Evolutionary conservation across 2,329 filamentous ascomycete genomes (phyloP).

Genomic region (Colletotrichum melonis): DNA sequence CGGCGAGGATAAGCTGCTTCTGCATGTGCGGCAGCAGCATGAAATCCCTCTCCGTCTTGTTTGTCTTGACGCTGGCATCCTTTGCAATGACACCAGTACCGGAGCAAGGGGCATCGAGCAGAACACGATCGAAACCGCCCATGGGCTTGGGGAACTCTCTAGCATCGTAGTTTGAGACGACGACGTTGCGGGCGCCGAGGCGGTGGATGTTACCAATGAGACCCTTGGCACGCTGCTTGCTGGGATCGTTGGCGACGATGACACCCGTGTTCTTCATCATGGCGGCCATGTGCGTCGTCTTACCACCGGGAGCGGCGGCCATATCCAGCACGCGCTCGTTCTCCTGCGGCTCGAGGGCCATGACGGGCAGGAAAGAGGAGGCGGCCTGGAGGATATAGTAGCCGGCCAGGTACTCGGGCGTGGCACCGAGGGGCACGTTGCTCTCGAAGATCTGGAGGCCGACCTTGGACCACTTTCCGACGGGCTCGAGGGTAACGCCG

Average conservation of each 20-base stretch:
- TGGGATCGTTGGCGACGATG: conserved; percentile 96
- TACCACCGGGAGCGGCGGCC: conserved; percentile 95
- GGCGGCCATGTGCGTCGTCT: conserved; percentile 95
- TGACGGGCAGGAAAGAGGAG: conserved; percentile 95
- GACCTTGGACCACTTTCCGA: conserved; percentile 99
- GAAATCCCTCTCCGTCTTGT: conserved; percentile 97
- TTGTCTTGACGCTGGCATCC: conserved; percentile 96
- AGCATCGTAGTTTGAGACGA: conserved; percentile 96
- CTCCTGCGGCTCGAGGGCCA: conserved; percentile 95
- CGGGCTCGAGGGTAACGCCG: conserved; percentile 93
- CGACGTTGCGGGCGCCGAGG: conserved; percentile 85
- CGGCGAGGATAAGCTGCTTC: conserved; percentile 91
- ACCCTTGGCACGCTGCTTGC: conserved; percentile 93
- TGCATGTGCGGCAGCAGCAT: conserved; percentile 91
- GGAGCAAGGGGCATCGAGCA: conserved; percentile 79
- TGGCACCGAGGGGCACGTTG: conserved; percentile 86
- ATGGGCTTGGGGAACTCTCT: conserved; percentile 94
- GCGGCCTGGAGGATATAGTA: conserved; percentile 99
- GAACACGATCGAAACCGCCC: conserved; percentile 93
- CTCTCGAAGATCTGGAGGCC: conserved; percentile 97
- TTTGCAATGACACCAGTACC: conserved; percentile 97
- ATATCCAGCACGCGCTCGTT: conserved; percentile 87
- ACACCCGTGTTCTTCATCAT: conserved; percentile 98
- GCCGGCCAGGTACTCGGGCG: conserved; percentile 95
- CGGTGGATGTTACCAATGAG: conserved; percentile 98